Base-by-base conservation (phyloP, 1,284 basidiomycete genomes). In the Leccinum solheimii region DNA sequence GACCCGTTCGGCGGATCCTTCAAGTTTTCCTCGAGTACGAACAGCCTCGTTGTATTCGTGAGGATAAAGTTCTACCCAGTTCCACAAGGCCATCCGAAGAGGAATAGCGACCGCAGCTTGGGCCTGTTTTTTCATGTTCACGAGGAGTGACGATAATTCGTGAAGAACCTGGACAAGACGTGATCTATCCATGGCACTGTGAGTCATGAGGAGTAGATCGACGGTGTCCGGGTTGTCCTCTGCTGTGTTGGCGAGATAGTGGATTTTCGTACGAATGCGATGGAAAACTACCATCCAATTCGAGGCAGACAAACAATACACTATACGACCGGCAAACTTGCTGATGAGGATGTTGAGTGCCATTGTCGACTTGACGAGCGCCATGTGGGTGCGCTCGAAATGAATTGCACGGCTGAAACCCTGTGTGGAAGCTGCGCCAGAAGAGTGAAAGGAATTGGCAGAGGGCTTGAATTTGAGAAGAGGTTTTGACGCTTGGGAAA, bases 291-390 rank as follows among this genome's bases (percentile, higher is more conserved):
- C 83, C 36, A 79, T 77, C 95, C 95, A 98, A 72, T 98, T 97
- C 21, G 92, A 92, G 0, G 92, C 88, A 7, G 95, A 96, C 14
- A 98, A 83, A 72, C 92, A 90, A 73, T 92, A 96, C 50, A 97
- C 84, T 67, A 97, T 88, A 53, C 89, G 86, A 13, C 92, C 90
- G 6, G 88, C 82, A 67, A 83, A 88, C 70, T 87, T 86, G 60
- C 83, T 81, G 63, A 91, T 87, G 36, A 89, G 77, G 14, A 79
- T 78, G 66, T 85, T 86, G 58, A 91, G 78, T 9, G 85, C 81
- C 54, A 81, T 73, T 3, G 82, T 74, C 2, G 86, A 86, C 64
- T 81, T 83, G 43, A 85, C 79, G 14, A 87, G 78, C 7, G 86
- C 83, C 72, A 84, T 81, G 23, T 87, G 85, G 2, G 90, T 91